These are phyloP conservation scores for Trichophyton simii DNA, from an alignment of 2,329 filamentous ascomycete genomes.

Conservation along the genomic window DNA sequence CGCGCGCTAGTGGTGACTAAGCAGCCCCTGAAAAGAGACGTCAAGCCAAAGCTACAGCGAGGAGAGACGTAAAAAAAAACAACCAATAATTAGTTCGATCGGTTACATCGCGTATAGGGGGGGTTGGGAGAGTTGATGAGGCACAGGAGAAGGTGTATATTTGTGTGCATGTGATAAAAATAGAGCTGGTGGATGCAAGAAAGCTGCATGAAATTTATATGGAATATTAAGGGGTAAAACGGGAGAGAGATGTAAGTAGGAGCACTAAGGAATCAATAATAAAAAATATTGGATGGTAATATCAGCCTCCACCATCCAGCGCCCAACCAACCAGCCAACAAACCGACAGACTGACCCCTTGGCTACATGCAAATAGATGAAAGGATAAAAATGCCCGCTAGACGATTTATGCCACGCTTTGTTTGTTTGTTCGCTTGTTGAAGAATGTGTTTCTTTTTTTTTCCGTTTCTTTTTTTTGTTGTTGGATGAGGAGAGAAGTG, in stretches of 20 bases:
- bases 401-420: neutral
- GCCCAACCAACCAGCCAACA: too few species aligned
- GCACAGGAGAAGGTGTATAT: neutral
- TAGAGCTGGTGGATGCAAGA: neutral
- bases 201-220: neutral
- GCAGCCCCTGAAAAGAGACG: neutral
- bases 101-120: neutral
- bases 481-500: neutral
- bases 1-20: constrained; percentile 1
- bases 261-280: neutral
- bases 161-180: neutral
- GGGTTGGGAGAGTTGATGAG: neutral
- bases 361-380: neutral
- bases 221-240: neutral
- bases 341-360: neutral
- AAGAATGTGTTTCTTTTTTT: too few species aligned
- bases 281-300: neutral
- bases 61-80: too few species aligned
- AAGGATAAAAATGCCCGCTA: neutral
- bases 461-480: too few species aligned
- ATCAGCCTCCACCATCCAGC: neutral
- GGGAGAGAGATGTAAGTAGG: neutral
- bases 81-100: too few species aligned
- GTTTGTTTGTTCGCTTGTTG: neutral
- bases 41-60: neutral